A percentile compares a stretch with the other conserved stretches of the same genome.
Evolutionary conservation across 164 flowering plant genomes (phyloP).

Genomic region (Vitis labrusca): DNA sequence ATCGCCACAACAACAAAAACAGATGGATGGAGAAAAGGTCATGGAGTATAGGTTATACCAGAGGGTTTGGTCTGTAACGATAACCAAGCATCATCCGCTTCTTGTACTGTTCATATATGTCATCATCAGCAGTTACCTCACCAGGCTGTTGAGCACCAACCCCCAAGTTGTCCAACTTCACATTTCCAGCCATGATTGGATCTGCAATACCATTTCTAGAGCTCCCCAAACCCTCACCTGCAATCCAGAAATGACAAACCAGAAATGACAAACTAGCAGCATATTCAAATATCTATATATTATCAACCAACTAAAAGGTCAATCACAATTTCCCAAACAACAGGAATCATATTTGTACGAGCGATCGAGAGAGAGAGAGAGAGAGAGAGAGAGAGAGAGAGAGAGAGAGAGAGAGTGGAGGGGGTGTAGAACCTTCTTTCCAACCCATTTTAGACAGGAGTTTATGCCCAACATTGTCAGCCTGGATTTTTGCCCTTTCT

Average conservation of each 20-base stretch:
- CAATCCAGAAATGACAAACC: constrained; percentile 8
- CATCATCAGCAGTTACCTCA: constrained; percentile 91
- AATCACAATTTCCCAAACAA: not conserved
- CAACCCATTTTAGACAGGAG: constrained; percentile 99
- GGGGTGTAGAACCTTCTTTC: constrained; percentile 78
- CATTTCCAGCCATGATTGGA: constrained; percentile 86
- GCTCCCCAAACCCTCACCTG: constrained; percentile 98
- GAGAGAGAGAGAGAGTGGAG: constrained; percentile 3
- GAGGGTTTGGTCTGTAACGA: constrained; percentile 86
- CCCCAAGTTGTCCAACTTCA: constrained; percentile 79
- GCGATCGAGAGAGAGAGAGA: not conserved
- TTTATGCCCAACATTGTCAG: constrained; percentile 92
- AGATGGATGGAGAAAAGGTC: not conserved
- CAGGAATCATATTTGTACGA: no score
- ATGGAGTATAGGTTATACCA: constrained; percentile 43
- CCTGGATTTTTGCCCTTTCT: constrained; percentile 84
- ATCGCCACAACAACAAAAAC: not conserved
- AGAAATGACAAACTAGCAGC: not conserved
- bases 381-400: not conserved
- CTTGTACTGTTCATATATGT: constrained; percentile 97
- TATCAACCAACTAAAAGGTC: not conserved
- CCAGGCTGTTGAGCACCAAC: constrained; percentile 91
- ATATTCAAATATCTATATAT: not conserved
- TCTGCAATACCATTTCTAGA: constrained; percentile 81
- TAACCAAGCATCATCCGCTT: constrained; percentile 99